Base-by-base conservation (phyloP, 257 asterid genomes). In the Solanum chiquidenum region DNA sequence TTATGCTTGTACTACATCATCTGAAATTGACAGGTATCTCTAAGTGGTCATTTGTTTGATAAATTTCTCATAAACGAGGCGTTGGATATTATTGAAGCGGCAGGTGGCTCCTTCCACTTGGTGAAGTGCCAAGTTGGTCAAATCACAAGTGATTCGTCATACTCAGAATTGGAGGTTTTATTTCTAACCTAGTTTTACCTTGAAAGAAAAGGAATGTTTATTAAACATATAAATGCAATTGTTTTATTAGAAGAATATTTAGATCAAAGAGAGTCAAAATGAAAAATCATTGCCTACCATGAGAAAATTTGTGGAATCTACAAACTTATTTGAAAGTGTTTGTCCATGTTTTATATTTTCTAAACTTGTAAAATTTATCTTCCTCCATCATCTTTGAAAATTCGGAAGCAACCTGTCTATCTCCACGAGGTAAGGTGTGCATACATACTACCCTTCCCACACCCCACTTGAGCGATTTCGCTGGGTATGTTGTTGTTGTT, bases 21-120 rank as follows among this genome's bases (percentile, higher is more conserved):
- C 44, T 49, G 86, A 86, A 91, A 89, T 58, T 89, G 92, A 16
- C 93, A 95, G 99, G 94, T 97, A 62, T 93, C 98, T 86, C 90
- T 97, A 86, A 95, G 98, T 90, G 99, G 99, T 79, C 99, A 97
- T 90, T 93, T 97, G 94, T 97, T 97, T 88, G 99, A 97, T 87
- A 92, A 93, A 44, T 95, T 95, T 91, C 93, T 97, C 33, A 95
- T 97, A 90, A 97, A 97, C 6, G 98, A 96, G 89, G 99, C 99
- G 10, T 90, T 97, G 92, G 99, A 97, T 92, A 93, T 94, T 88
- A 97, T 97, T 85, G 99, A 97, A 93, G 98, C 96, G 38, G 98
- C 99, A 23, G 98, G 99, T 84, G 99, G 98, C 77, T 95, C 99
- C 89, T 97, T 97, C 92, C 98, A 94, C 89, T 88, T 96, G 93